Base-by-base conservation (phyloP, 2,329 filamentous ascomycete species). In the Claviceps pazoutovae region DNA sequence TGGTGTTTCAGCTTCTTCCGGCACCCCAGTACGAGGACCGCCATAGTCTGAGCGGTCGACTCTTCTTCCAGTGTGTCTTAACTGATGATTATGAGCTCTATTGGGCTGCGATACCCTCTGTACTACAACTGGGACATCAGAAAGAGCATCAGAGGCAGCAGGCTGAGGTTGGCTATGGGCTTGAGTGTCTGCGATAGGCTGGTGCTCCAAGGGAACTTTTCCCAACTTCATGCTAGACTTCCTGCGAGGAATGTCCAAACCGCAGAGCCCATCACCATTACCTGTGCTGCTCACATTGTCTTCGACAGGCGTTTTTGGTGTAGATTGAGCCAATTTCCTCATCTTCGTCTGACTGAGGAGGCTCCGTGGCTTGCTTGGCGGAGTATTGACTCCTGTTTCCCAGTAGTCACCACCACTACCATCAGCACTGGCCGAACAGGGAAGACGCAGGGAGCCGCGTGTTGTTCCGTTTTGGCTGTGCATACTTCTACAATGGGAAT, bases 1-100 rank as follows among this genome's bases (percentile, higher is more conserved):
- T 16, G 62, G 55, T 14, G 11, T 4, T 19, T 50, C 55, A 38
- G 36, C 34, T 30, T 61, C 58, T 14, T 62, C 58, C 5, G 57
- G 60, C 8, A 43, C 44, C 19, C 36, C 13, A 45, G 13, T 5
- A 17, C 19, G 37, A 30, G 50, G 43, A n/a, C 8, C 26, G 26
- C 23, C 21, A 16, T 49, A 49, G 14, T 51, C 21, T 21, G 41
- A 30, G 5, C n/a, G 38, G 13, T 38, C 13, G 34, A 21, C 26
- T 44, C 37, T 46, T 46, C 42, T 45, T 11, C 43, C 44, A 6
- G 49, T 41, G 37, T 46, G 49, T 47, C 49, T 39, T 13, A 51
- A 23, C 11, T 26, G 26, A 13, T 44, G 21, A 42, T 21, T 41
- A 21, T 38, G 21, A n/a, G 21, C 21, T 21, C 23, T 46, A 8